These are phyloP conservation scores for Glycyrrhiza uralensis DNA, from an alignment of 306 rosid genomes.

Conservation along the genomic window DNA sequence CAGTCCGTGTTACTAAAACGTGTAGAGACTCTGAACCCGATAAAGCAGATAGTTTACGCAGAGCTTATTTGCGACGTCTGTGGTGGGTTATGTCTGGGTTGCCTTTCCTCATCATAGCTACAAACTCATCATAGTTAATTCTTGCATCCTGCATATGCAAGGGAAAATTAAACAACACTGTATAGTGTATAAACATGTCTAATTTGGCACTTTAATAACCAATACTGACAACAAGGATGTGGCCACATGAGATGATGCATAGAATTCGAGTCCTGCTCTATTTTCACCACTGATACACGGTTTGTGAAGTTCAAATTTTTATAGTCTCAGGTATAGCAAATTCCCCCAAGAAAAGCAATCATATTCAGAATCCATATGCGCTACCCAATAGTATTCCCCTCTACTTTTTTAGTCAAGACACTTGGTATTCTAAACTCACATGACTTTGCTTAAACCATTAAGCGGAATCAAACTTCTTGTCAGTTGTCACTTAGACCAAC, in stretches of 20 bases:
- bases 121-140: constrained; percentile 89
- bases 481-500: neutral
- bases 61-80: constrained; percentile 60
- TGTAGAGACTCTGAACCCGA: neutral
- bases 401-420: neutral
- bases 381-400: neutral
- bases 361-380: neutral
- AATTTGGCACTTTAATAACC: neutral
- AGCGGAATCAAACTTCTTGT: neutral
- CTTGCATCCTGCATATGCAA: constrained; percentile 66
- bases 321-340: neutral
- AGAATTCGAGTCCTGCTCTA: neutral
- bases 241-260: neutral
- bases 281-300: neutral
- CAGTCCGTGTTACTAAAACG: neutral
- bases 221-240: neutral
- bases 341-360: neutral
- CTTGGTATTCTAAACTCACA: neutral
- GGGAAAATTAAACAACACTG: neutral
- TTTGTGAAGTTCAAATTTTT: neutral
- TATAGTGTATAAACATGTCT: neutral
- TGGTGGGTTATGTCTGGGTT: constrained; percentile 55
- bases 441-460: neutral
- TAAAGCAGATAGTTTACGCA: constrained; percentile 9
- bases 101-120: constrained; percentile 96